Evolutionary conservation across 345 rosid species (phyloP).

Genomic region (Pistacia integerrima): DNA sequence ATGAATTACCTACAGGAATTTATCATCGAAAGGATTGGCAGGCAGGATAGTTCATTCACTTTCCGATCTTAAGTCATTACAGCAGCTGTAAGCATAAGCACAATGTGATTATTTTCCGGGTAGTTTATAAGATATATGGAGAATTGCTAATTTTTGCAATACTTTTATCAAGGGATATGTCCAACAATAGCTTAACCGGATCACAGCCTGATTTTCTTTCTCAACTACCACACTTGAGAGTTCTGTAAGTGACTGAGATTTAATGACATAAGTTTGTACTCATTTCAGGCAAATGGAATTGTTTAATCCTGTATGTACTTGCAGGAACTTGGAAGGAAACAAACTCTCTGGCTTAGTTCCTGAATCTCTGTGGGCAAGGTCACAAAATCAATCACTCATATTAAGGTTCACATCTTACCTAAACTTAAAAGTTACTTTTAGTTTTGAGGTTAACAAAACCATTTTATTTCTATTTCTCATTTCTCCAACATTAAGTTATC

Average conservation of each 20-base stretch:
- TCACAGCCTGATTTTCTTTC: constrained; percentile 46
- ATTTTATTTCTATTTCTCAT: neutral
- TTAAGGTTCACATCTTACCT: constrained; percentile 26
- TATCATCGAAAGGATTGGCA: constrained; percentile 28
- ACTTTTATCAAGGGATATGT: constrained; percentile 30
- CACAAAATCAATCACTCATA: constrained; percentile 12
- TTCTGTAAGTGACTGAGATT: constrained; percentile 35
- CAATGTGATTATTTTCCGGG: neutral
- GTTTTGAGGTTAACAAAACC: neutral
- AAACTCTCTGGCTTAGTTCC: constrained; percentile 37
- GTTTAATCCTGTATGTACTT: neutral
- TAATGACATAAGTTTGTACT: neutral
- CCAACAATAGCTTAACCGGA: constrained; percentile 51
- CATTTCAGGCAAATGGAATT: neutral
- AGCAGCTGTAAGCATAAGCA: constrained; percentile 28
- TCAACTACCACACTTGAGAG: constrained; percentile 34
- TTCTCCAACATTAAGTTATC: neutral
- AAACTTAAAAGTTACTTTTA: neutral
- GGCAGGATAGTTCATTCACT: constrained; percentile 27
- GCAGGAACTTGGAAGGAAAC: constrained; percentile 35
- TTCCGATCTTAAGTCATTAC: constrained; percentile 24
- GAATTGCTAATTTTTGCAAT: constrained; percentile 4
- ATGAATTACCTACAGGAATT: constrained; percentile 28
- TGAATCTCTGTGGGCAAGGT: constrained; percentile 20
- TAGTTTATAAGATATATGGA: neutral